Conservation (phyloP, 768 basidiomycete genomes). For the Imleria badia region DNA sequence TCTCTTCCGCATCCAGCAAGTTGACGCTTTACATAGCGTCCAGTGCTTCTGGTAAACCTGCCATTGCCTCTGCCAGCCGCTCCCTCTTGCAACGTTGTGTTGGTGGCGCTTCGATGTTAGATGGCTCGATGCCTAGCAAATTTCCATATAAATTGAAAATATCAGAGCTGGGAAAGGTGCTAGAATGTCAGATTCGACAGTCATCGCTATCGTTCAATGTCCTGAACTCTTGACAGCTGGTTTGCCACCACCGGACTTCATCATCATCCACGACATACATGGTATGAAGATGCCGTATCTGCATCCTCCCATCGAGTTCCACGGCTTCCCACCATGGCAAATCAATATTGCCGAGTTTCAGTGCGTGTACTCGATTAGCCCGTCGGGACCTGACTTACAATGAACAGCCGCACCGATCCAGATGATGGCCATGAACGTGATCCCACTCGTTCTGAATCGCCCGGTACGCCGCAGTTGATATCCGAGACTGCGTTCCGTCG, state of each 20-base stretch:
- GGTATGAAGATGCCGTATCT: slow-evolving; percentile 34
- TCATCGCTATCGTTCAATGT: slow-evolving; percentile 1
- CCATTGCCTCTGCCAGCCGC: too few relatives aligned
- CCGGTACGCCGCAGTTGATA: too few relatives aligned
- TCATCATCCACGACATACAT: slow-evolving; percentile 66
- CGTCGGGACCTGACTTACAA: slow-evolving; percentile 2
- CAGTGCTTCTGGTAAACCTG: slow-evolving; percentile 57
- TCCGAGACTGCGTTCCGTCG: too few relatives aligned
- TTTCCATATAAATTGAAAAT: slow-evolving; percentile 40
- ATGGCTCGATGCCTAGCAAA: not conserved
- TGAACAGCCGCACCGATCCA: too few relatives aligned
- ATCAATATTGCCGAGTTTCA: slow-evolving; percentile 77
- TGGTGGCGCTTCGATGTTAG: not conserved
- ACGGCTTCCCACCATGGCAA: slow-evolving; percentile 86
- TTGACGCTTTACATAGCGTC: slow-evolving; percentile 59
- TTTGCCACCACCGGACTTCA: slow-evolving; percentile 69
- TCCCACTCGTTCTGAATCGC: too few relatives aligned
- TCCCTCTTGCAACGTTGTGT: slow-evolving; percentile 37
- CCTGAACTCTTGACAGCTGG: slow-evolving; percentile 45
- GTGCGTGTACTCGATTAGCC: slow-evolving; percentile 41
- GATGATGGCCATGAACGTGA: too few relatives aligned
- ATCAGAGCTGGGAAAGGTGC: slow-evolving; percentile 43
- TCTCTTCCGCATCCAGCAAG: slow-evolving; percentile 14
- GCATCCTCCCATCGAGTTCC: slow-evolving; percentile 63
- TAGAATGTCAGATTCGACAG: slow-evolving; percentile 56